These are phyloP conservation scores for Wickerhamiella pararugosa DNA, from an alignment of 1,139 yeast genomes.

Conservation along the genomic window DNA sequence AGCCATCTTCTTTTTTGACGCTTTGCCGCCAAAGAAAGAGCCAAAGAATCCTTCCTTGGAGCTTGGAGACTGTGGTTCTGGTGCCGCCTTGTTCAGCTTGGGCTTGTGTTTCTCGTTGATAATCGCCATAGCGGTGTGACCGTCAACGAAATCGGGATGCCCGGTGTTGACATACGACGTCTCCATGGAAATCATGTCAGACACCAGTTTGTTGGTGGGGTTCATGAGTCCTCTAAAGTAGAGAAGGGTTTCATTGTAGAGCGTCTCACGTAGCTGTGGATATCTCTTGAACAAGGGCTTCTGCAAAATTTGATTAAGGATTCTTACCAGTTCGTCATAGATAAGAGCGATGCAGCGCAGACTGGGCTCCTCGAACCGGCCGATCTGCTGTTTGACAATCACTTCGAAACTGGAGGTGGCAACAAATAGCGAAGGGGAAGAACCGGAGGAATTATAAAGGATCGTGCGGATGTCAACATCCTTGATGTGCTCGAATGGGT, in stretches of 20 bases:
- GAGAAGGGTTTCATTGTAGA: slow-evolving; percentile 64
- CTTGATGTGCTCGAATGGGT: slow-evolving; percentile 94
- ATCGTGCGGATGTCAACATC: slow-evolving; percentile 94
- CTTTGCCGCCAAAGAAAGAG: slow-evolving; percentile 79
- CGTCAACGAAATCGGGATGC: slow-evolving; percentile 90
- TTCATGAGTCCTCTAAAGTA: slow-evolving; percentile 64
- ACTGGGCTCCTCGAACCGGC: slow-evolving; percentile 88
- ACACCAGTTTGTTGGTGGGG: slow-evolving; percentile 77
- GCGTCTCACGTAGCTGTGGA: slow-evolving; percentile 78
- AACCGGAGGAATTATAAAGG: slow-evolving; percentile 90
- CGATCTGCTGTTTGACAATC: slow-evolving; percentile 86
- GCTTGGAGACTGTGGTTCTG: slow-evolving; percentile 9
- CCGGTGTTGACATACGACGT: slow-evolving; percentile 94
- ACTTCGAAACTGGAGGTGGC: slow-evolving; percentile 98
- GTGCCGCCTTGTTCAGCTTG: slow-evolving; percentile 49
- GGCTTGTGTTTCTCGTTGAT: slow-evolving; percentile 88
- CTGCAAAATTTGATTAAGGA: slow-evolving; percentile 67
- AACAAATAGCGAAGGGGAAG: slow-evolving; percentile 93
- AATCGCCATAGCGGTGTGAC: slow-evolving; percentile 88
- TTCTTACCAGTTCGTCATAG: slow-evolving; percentile 87
- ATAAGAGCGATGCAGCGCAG: slow-evolving; percentile 78
- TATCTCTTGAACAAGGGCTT: slow-evolving; percentile 77
- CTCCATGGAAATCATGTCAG: slow-evolving; percentile 70
- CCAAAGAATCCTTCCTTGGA: slow-evolving; percentile 67
- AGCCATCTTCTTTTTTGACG: slow-evolving; percentile 67